Evolutionary conservation across 2,329 filamentous ascomycete species (phyloP), one percentile per base, ranked within the genome.

Genomic region (Exophiala sp.): DNA sequence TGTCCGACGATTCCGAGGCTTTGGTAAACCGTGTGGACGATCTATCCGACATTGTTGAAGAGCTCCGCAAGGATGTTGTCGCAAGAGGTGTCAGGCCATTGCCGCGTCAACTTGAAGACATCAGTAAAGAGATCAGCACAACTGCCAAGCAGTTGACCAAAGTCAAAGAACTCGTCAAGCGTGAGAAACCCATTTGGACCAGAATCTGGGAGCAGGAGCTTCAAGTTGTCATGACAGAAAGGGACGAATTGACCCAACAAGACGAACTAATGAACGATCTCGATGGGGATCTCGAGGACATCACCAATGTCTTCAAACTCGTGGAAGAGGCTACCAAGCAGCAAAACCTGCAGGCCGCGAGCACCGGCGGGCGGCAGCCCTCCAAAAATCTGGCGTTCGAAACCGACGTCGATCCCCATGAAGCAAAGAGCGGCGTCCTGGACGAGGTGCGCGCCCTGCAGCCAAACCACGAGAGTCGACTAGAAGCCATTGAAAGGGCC

Each of bases 191-290:
- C 0, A 76, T 96, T 50, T 98, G 93, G 91, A 96, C 89, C 47
- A 96, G 96, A 79, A 95, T 97, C 58, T 98, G 93, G 93, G 91
- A 97, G 78, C 90, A 94, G 70, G 90, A 97, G 68, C 75, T 98
- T 39, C 88, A 97, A 68, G 84, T 91, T 45, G 91, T 98, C 2
- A 97, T 93, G 70, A 89, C 95, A 66, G 93, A 96, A 64, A 83
- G 90, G 59, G 91, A 97, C 64, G 83, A 96, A 68, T 80, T 98
- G 60, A 93, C 89, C 43, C 86, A 97, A 76, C 91, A 95, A 74
- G 93, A 98, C 72, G 93, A 97, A 62, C 79, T 98, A 56, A 85
- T 91, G 58, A 82, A 90, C 38, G 93, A 98, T 72, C 72, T 98
- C 56, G 83, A 93, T 63, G 90, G 96, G 64, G 93, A 98, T 71